Evolutionary conservation across 768 basidiomycete genomes (phyloP), one percentile per base, ranked within the genome.

Genomic region (Strobilomyces dryophilus): DNA sequence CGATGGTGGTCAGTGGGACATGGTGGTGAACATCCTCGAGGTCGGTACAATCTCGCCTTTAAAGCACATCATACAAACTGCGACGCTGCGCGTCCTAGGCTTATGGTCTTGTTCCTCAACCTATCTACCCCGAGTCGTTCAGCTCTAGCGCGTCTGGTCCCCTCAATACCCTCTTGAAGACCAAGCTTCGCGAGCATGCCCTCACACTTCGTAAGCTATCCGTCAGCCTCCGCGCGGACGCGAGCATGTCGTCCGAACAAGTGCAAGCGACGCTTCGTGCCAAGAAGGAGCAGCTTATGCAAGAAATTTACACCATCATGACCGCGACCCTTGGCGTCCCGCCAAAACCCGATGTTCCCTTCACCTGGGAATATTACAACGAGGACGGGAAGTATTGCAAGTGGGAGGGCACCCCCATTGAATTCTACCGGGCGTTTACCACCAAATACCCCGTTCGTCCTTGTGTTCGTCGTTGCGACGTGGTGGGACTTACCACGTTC

Each of bases 1-100:
- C 61, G 94, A 97, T 65, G 93, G 93, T 46, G 95, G 94, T 8
- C 94, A 95, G 68, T 95, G 89, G 87, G 95, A 98, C 64, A 98
- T 95, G 93, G 84, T 77, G 6, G 79, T 82, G 43, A 85, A 84
- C 65, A 63, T 87, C 18, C 69, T 87, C 37, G 79, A 81, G 73
- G 82, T 81, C 46, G n/a, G 69, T 63, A 14, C 11, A 18, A 12
- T 37, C n/a, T 14, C 4, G 3, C 17, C 41, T 18, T 17, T 35
- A 8, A 35, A 41, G 4, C 15, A 6, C 9, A 29, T 29, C 7
- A 29, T 2, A 10, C 24, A 43, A 36, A n/a, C 74, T 58, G 70
- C 77, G 54, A 63, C 76, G 44, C 0, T 40, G 34, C 55, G 41
- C 40, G 43, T 36, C 8, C 11, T 54, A 85, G 76, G 86, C 76